These are phyloP conservation scores for Thoreauomyces humboldtii DNA, from an alignment of 192 early-diverging fungal species.

Conservation along the genomic window DNA sequence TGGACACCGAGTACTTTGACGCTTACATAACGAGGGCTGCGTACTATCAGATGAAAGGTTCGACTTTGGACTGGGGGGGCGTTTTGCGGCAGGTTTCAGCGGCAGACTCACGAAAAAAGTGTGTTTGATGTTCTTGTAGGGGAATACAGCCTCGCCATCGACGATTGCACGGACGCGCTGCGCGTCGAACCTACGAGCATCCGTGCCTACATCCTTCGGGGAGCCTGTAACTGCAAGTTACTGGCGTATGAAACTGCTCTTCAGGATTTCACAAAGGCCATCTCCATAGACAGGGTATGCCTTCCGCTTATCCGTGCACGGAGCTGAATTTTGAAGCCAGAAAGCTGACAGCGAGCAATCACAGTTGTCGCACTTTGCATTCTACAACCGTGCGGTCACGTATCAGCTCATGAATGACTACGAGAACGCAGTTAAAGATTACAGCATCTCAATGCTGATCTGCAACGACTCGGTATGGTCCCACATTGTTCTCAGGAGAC, in stretches of 20 bases:
- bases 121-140: not conserved
- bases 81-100: too few relatives aligned
- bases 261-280: slow-evolving; percentile 47
- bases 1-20: slow-evolving; percentile 51
- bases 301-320: too few relatives aligned
- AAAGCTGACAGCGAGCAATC: too few relatives aligned
- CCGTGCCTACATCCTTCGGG: slow-evolving; percentile 45
- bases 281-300: slow-evolving; percentile 43
- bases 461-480: slow-evolving; percentile 42
- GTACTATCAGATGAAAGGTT: slow-evolving; percentile 47
- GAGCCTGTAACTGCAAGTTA: slow-evolving; percentile 48
- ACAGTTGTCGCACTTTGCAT: slow-evolving; percentile 45
- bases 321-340: too few relatives aligned
- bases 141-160: slow-evolving; percentile 19
- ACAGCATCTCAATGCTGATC: slow-evolving; percentile 53
- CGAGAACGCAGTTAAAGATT: slow-evolving; percentile 51
- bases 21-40: slow-evolving; percentile 49
- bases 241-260: slow-evolving; percentile 39
- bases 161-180: slow-evolving; percentile 51
- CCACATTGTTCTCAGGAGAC: not conserved
- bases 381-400: slow-evolving; percentile 55
- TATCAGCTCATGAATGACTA: slow-evolving; percentile 46
- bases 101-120: too few relatives aligned
- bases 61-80: too few relatives aligned
- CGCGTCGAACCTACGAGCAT: slow-evolving; percentile 55